Evolutionary conservation across 331 rosid species (phyloP).

Genomic region (Prunus yedoensis): DNA sequence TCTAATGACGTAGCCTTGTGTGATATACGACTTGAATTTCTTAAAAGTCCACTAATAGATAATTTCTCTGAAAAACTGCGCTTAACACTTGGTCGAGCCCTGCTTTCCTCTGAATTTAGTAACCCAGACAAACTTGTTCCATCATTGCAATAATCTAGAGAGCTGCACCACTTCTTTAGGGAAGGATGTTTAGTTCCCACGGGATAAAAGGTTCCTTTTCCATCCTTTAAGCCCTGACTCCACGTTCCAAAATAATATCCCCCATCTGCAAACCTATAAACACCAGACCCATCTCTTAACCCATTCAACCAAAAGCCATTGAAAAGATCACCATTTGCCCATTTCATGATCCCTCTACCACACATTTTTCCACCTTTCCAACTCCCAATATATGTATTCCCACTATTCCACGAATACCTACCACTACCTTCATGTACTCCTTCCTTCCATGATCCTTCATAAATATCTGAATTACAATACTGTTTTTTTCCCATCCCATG

Average conservation of each 20-base stretch:
- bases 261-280: conserved; percentile 67
- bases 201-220: conserved; percentile 77
- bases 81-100: conserved; percentile 41
- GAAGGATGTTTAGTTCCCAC: conserved; percentile 53
- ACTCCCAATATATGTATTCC: conserved; percentile 61
- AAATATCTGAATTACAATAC: conserved; percentile 59
- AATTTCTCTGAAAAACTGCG: conserved; percentile 57
- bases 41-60: conserved; percentile 36
- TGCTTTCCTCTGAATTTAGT: conserved; percentile 32
- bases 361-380: conserved; percentile 77
- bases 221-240: conserved; percentile 76
- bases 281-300: conserved; percentile 72
- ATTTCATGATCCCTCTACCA: conserved; percentile 83
- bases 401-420: conserved; percentile 65
- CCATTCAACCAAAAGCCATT: conserved; percentile 79
- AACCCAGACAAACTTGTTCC: conserved; percentile 27
- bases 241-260: conserved; percentile 73
- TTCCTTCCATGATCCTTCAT: conserved; percentile 87
- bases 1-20: conserved; percentile 39
- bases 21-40: conserved; percentile 44
- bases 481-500: conserved; percentile 68
- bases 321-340: conserved; percentile 70
- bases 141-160: conserved; percentile 27
- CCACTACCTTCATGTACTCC: conserved; percentile 79
- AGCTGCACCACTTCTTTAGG: conserved; percentile 44